Conservation (phyloP, 768 basidiomycete species). For the Suillus discolor region DNA sequence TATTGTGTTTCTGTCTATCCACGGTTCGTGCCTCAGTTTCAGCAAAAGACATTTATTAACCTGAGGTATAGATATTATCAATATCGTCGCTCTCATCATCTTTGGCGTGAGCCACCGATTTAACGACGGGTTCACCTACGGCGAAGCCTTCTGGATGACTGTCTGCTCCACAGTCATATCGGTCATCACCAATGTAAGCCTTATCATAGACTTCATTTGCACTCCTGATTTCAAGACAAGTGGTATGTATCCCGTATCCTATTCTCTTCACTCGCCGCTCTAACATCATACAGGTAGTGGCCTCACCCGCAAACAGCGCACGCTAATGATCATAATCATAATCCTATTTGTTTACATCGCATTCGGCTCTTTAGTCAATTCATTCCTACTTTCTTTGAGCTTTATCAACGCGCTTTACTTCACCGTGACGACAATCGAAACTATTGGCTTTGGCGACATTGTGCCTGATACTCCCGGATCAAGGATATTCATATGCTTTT, state of each 20-base stretch:
- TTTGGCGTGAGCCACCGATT: slow-evolving; percentile 67
- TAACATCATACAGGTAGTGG: slow-evolving; percentile 60
- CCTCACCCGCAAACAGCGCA: slow-evolving; percentile 76
- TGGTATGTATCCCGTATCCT: slow-evolving; percentile 42
- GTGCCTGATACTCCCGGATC: slow-evolving; percentile 50
- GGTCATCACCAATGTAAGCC: slow-evolving; percentile 63
- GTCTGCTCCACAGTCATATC: slow-evolving; percentile 74
- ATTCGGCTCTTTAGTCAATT: slow-evolving; percentile 64
- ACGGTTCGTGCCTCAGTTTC: slow-evolving; percentile 51
- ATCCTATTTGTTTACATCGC: slow-evolving; percentile 73
- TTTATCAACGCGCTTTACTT: slow-evolving; percentile 84
- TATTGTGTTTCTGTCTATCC: slow-evolving; percentile 65
- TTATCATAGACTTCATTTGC: slow-evolving; percentile 60
- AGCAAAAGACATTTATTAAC: background rate
- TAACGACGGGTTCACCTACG: slow-evolving; percentile 71
- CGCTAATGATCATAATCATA: slow-evolving; percentile 80
- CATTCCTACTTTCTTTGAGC: slow-evolving; percentile 49
- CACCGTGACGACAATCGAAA: slow-evolving; percentile 72
- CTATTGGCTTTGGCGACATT: slow-evolving; percentile 79
- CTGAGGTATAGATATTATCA: slow-evolving; percentile 60
- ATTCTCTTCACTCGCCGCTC: slow-evolving; percentile 3
- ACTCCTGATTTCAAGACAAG: slow-evolving; percentile 63
- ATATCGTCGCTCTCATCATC: slow-evolving; percentile 54
- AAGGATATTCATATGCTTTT: slow-evolving; percentile 62
- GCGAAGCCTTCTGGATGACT: slow-evolving; percentile 75